A percentile compares a stretch with the other conserved stretches of the same genome.
These are phyloP conservation scores for Senna siamea DNA, from an alignment of 306 rosid species.

Conservation along the genomic window DNA sequence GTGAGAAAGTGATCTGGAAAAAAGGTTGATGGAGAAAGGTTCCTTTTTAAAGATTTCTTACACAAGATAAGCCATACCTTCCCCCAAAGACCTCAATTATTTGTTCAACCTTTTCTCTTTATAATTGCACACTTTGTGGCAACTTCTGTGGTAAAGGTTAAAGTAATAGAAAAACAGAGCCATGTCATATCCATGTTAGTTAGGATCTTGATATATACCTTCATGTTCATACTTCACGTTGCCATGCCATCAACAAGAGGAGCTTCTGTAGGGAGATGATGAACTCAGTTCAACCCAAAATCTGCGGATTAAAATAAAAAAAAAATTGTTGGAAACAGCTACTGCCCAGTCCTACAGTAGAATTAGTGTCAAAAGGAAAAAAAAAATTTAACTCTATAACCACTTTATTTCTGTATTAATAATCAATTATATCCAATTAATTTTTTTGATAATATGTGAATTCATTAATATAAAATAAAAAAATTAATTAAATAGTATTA, in stretches of 20 bases:
- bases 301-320: not conserved
- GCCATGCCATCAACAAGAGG: not conserved
- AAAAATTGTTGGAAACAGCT: not conserved
- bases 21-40: slow-evolving; percentile 34
- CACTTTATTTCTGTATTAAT: too few species aligned
- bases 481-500: too few species aligned
- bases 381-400: too few species aligned
- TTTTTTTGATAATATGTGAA: too few species aligned
- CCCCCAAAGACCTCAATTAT: slow-evolving; percentile 38
- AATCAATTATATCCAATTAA: too few species aligned
- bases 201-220: not conserved
- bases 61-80: slow-evolving; percentile 27
- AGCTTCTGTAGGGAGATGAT: not conserved
- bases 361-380: too few species aligned
- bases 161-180: not conserved
- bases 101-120: not conserved
- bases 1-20: slow-evolving; percentile 43
- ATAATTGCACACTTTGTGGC: slow-evolving; percentile 22
- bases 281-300: not conserved
- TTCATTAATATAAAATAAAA: too few species aligned
- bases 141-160: slow-evolving; percentile 25
- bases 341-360: not conserved
- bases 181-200: slow-evolving; percentile 10
- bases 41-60: slow-evolving; percentile 20
- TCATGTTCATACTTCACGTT: slow-evolving; percentile 25